A percentile compares a stretch with the other conserved stretches of the same genome.
These are phyloP conservation scores for Colletotrichum filicis DNA, from an alignment of 2,329 filamentous ascomycete genomes.

Conservation along the genomic window DNA sequence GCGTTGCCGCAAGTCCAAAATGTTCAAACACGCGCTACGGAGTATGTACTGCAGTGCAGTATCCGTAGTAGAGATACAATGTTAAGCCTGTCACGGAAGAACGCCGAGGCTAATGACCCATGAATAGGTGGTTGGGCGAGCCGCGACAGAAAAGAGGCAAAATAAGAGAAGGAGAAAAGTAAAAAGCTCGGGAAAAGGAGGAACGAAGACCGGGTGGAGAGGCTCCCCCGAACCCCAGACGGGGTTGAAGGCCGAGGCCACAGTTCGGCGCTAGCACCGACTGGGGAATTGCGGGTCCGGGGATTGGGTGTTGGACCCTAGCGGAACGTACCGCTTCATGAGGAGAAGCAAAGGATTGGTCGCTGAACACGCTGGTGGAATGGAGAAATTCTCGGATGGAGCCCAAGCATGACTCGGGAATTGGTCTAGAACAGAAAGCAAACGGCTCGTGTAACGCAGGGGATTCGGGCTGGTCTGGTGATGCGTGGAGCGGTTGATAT, in stretches of 20 bases:
- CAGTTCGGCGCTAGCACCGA: constrained; percentile 19
- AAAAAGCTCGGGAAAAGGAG: neutral
- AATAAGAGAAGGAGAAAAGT: neutral
- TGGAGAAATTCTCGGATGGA: constrained; percentile 33
- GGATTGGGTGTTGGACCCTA: constrained; percentile 2
- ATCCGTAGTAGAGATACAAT: too few species aligned
- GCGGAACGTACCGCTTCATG: neutral
- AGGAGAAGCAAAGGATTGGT: constrained; percentile 6
- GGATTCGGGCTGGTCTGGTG: neutral
- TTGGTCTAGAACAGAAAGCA: constrained; percentile 18
- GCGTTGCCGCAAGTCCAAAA: neutral
- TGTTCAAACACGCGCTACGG: too few species aligned
- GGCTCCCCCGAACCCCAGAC: constrained; percentile 30
- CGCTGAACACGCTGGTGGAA: neutral
- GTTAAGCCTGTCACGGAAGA: neutral
- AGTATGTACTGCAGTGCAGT: too few species aligned
- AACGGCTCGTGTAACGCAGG: constrained; percentile 8
- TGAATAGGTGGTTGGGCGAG: neutral
- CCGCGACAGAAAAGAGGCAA: neutral
- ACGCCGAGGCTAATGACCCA: constrained; percentile 3
- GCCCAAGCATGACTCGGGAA: constrained; percentile 27
- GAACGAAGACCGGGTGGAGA: constrained; percentile 15
- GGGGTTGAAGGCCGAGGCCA: constrained; percentile 31
- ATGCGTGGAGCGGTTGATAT: too few species aligned
- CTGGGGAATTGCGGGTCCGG: constrained; percentile 29